These are phyloP conservation scores for Artemisia tridentata DNA, from an alignment of 129 eudicot species.

Conservation along the genomic window DNA sequence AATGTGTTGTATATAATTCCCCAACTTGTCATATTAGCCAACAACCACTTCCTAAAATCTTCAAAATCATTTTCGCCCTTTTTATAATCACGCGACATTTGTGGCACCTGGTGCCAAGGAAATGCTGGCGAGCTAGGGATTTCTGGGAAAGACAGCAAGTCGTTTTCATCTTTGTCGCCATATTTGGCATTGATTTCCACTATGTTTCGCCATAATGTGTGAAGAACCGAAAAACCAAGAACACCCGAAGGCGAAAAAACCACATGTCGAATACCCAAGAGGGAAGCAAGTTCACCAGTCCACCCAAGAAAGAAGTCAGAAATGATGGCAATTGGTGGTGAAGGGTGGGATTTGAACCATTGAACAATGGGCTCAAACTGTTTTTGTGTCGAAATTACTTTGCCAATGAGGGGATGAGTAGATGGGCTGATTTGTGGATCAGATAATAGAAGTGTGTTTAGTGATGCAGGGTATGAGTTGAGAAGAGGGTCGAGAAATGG, in stretches of 20 bases:
- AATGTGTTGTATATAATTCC: constrained; percentile 40
- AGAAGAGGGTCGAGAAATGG: constrained; percentile 49
- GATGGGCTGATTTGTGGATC: constrained; percentile 46
- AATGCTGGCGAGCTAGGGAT: constrained; percentile 32
- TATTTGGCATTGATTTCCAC: neutral
- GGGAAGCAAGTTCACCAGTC: constrained; percentile 30
- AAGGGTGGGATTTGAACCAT: constrained; percentile 26
- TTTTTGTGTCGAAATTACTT: constrained; percentile 17
- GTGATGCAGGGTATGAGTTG: constrained; percentile 40
- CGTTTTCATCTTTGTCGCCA: neutral
- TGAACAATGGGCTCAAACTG: constrained; percentile 15
- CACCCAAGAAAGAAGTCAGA: constrained; percentile 51
- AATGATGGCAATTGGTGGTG: constrained; percentile 29
- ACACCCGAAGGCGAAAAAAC: constrained; percentile 40
- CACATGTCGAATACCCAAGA: constrained; percentile 32
- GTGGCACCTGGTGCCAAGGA: constrained; percentile 28
- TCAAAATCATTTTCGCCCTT: constrained; percentile 30
- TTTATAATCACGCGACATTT: neutral
- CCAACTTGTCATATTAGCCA: constrained; percentile 33
- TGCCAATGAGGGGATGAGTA: constrained; percentile 28
- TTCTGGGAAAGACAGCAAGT: constrained; percentile 18
- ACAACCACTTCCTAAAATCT: constrained; percentile 17
- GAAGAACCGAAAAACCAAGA: constrained; percentile 12
- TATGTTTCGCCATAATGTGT: constrained; percentile 21
- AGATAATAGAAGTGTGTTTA: constrained; percentile 32